These are phyloP conservation scores for Geotrichum bryndzae DNA, from an alignment of 1,139 yeast species.

Conservation along the genomic window DNA sequence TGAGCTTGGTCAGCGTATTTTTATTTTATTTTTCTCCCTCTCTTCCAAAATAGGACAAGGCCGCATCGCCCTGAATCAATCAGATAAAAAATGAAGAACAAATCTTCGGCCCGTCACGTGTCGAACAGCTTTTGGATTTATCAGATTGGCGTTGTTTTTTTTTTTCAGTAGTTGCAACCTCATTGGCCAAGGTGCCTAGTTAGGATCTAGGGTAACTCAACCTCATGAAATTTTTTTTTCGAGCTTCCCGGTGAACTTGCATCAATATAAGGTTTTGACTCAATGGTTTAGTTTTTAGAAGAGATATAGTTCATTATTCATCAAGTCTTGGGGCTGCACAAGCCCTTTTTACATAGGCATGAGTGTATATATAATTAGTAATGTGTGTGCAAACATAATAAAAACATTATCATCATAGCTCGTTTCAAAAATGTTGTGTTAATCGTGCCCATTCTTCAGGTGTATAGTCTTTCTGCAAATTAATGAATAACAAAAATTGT, in stretches of 20 bases:
- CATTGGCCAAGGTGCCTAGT: background rate
- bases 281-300: background rate
- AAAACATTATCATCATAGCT: background rate
- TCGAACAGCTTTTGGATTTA: no score
- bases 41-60: no score
- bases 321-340: background rate
- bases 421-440: background rate
- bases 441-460: constrained; percentile 29
- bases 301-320: background rate
- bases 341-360: no score
- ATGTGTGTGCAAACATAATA: background rate
- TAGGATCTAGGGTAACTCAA: background rate
- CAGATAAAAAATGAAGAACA: no score
- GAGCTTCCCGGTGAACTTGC: no score
- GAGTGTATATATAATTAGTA: background rate
- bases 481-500: background rate
- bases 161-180: background rate
- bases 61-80: no score
- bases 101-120: no score
- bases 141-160: no score
- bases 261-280: background rate
- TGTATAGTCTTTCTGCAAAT: constrained; percentile 28
- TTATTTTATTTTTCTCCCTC: no score
- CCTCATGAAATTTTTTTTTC: background rate
- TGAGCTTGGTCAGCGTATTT: no score